A percentile compares a stretch with the other conserved stretches of the same genome.
phyloP scores from a whole-genome alignment of 2,329 filamentous ascomycete genomes.

The Ophiosphaerella herpotricha region DNA sequence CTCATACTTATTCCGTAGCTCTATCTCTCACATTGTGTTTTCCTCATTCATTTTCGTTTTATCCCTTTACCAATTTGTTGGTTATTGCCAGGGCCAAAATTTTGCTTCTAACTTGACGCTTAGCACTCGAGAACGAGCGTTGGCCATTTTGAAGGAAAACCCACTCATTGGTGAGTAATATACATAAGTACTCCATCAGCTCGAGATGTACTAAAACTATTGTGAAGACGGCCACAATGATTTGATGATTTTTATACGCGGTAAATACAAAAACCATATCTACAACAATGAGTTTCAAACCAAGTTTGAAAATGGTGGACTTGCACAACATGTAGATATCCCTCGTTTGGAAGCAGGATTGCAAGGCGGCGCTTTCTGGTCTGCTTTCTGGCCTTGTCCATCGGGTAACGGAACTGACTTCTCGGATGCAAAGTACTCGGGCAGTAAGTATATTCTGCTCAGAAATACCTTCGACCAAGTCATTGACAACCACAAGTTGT shows the following conservation, averaged over 20 bases:
- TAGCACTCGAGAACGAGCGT: constrained; percentile 38
- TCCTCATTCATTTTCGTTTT: constrained; percentile 11
- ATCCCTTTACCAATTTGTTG: not conserved
- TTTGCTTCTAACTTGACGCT: constrained; percentile 4
- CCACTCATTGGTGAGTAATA: constrained; percentile 47
- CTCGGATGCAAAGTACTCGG: constrained; percentile 71
- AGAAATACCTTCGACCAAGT: not conserved
- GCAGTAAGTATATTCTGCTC: constrained; percentile 55
- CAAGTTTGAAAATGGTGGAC: constrained; percentile 71
- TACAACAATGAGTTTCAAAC: constrained; percentile 72
- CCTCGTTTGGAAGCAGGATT: constrained; percentile 72
- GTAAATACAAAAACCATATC: constrained; percentile 74
- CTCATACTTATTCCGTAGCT: not conserved
- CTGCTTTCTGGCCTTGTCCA: constrained; percentile 80
- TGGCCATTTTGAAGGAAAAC: constrained; percentile 43
- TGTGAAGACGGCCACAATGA: constrained; percentile 84
- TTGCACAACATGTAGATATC: constrained; percentile 76
- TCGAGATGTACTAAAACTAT: constrained; percentile 17
- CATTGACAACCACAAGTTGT: constrained; percentile 54
- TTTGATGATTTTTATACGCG: constrained; percentile 74
- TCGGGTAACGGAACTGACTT: constrained; percentile 68
- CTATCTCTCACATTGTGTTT: constrained; percentile 3
- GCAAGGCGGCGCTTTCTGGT: constrained; percentile 91
- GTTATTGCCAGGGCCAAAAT: not conserved
- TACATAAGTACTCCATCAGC: not conserved